Evolutionary conservation across 495 filamentous ascomycete genomes (phyloP).

Genomic region (Aspergillus bridgeri): DNA sequence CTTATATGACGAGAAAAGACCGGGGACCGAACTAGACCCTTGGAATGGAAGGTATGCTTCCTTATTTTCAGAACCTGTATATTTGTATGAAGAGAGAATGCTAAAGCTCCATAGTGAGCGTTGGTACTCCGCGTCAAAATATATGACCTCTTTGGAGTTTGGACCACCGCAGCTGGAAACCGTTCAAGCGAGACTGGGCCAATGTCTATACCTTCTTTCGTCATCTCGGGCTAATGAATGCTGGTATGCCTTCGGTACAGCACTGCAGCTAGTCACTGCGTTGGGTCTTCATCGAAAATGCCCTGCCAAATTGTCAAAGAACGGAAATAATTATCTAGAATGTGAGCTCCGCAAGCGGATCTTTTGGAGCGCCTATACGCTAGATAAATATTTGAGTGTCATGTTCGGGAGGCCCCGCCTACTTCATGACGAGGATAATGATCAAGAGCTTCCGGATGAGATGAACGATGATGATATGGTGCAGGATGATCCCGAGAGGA

Average conservation of each 20-base stretch:
- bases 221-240: conserved; percentile 49
- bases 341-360: conserved; percentile 48
- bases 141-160: conserved; percentile 39
- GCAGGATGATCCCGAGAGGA: conserved; percentile 32
- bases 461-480: conserved; percentile 54
- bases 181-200: conserved; percentile 41
- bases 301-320: conserved; percentile 29
- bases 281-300: conserved; percentile 41
- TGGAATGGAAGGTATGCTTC: conserved; percentile 30
- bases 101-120: conserved; percentile 26
- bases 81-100: background rate
- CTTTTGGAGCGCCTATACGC: conserved; percentile 54
- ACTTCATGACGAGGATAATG: conserved; percentile 51
- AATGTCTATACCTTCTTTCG: conserved; percentile 43
- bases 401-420: conserved; percentile 52
- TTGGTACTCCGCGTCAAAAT: conserved; percentile 44
- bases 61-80: background rate
- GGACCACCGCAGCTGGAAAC: conserved; percentile 44
- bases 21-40: conserved; percentile 17
- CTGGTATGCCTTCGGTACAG: conserved; percentile 48
- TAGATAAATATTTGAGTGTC: conserved; percentile 57
- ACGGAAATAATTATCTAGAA: conserved; percentile 33
- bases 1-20: conserved; percentile 31
- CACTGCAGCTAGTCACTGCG: conserved; percentile 44
- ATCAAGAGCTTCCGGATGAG: conserved; percentile 50